Base-by-base conservation (phyloP, 164 flowering plant species). In the Umbellularia californica region DNA sequence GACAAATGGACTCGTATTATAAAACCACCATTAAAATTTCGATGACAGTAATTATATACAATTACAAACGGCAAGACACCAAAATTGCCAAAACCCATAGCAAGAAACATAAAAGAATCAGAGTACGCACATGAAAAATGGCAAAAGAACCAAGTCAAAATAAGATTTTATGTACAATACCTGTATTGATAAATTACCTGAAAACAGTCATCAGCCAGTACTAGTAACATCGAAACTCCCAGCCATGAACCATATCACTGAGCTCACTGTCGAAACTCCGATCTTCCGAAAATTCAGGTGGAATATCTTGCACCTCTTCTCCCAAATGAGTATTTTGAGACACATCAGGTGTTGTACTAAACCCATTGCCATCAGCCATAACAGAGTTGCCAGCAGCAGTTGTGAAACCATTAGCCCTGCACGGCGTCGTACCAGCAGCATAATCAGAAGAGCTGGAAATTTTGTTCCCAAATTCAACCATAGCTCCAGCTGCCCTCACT, bases 291-390 rank as follows among this genome's bases (percentile, higher is more conserved):
- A 90, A 90, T 60, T 92, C 94, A 22, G 77, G 79, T 35, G 85
- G 77, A 27, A 92, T 84, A 70, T 90, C 93, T 7, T 71, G 86
- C 47, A 84, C 83, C 75, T 89, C 80, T 65, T 90, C 97, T 3
- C 84, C 79, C 78, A 88, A 73, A 76, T 82, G 87, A 63, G 84
- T 81, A 84, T 78, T 87, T 52, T 79, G 88, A 0, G 87, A 80
- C 78, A 83, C 13, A 74, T 89, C 93, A 75, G 58, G 68, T 81
- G 80, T 89, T 90, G 9, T 5, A 7, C 9, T 41, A 9, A 63
- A 67, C 6, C 41, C 79, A 72, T 19, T 69, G 58, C 60, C 50
- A 50, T 65, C 70, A 11, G 63, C 78, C 0, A 60, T 70, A 20
- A 30, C 28, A 27, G 67, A 11, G 51, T 80, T 79, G 66, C 81